Percentiles rank a stretch among this genome's conserved stretches.
Conservation (phyloP, 1,284 basidiomycete species). For the Porphyrellus sp. region DNA sequence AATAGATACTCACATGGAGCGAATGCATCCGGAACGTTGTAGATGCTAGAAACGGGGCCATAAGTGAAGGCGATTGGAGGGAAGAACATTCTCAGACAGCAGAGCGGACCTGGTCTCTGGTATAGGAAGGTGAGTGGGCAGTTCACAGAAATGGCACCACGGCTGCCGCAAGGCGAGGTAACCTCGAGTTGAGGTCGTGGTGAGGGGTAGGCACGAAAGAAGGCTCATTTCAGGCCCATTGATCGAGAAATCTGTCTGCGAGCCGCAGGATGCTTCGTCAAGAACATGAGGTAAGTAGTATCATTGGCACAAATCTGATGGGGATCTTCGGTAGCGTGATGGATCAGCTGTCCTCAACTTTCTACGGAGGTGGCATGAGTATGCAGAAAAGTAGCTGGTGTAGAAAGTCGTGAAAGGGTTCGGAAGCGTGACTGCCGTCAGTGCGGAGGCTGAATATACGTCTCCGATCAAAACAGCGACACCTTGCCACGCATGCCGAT, state of each 20-base stretch:
- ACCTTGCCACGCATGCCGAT: no score
- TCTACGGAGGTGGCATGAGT: no score
- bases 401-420: no score
- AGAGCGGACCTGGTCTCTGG: not conserved
- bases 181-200: not conserved
- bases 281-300: no score
- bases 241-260: not conserved
- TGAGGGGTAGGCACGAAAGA: not conserved
- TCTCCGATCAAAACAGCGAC: no score
- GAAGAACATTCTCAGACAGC: constrained; percentile 38
- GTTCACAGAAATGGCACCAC: not conserved
- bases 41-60: constrained; percentile 51
- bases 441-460: no score
- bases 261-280: not conserved
- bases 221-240: no score
- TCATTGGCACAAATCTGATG: no score
- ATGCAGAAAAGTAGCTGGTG: no score
- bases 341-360: no score
- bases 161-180: not conserved
- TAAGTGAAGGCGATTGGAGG: constrained; percentile 45
- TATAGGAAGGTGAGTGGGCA: not conserved
- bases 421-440: no score
- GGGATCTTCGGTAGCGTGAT: no score
- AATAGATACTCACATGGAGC: constrained; percentile 44
- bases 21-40: constrained; percentile 52